phyloP scores from a whole-genome alignment of 768 basidiomycete genomes.

The Fomitopsis serialis region DNA sequence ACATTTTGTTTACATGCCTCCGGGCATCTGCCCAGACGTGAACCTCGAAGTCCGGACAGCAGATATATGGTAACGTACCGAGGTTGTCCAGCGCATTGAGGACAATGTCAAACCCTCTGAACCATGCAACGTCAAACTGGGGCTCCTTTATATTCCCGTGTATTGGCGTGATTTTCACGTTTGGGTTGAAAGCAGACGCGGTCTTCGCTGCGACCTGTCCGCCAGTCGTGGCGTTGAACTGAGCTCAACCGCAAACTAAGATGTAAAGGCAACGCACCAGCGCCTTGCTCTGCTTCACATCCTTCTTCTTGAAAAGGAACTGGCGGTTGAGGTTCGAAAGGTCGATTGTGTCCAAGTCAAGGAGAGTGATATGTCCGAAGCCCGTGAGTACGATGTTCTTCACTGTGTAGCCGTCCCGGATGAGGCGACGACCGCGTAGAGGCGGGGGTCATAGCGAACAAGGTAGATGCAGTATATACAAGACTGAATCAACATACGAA shows the following conservation, averaged over 20 bases:
- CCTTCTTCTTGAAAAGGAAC: conserved; percentile 94
- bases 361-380: conserved; percentile 85
- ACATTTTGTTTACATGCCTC: conserved; percentile 96
- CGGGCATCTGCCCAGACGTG: conserved; percentile 91
- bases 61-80: too few species aligned
- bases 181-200: conserved; percentile 81
- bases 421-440: neutral
- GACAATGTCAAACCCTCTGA: conserved; percentile 84
- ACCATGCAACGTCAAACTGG: conserved; percentile 88
- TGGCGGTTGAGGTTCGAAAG: conserved; percentile 96
- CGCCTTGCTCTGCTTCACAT: conserved; percentile 95
- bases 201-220: conserved; percentile 76
- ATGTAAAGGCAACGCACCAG: conserved; percentile 43
- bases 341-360: conserved; percentile 98
- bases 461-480: too few species aligned
- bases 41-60: too few species aligned
- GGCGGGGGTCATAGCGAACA: neutral
- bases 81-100: conserved; percentile 96
- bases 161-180: conserved; percentile 81
- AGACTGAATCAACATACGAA: too few species aligned
- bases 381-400: conserved; percentile 94
- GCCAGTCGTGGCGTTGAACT: neutral
- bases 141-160: conserved; percentile 95
- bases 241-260: neutral
- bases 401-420: conserved; percentile 41